Evolutionary conservation across 129 eudicot genomes (phyloP), one percentile per base, ranked within the genome.

Genomic region (Centrapalus pauciflorus): DNA sequence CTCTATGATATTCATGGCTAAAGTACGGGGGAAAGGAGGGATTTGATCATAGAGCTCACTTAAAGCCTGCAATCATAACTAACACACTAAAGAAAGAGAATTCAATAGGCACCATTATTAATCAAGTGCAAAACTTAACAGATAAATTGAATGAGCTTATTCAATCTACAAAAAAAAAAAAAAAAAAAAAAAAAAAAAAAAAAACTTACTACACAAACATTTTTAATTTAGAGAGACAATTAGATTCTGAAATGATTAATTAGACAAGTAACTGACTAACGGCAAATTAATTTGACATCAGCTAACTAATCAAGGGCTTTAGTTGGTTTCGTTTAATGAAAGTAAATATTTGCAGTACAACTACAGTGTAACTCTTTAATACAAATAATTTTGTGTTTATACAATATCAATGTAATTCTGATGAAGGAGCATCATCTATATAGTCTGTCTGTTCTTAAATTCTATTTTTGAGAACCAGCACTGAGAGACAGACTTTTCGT

Each of bases 31-130:
- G 38, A 94, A 94, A 61, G 99, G 97, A 61, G 97, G 99, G 56
- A 89, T 82, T 79, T 84, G 97, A 76, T 94, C 99, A 72, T 94
- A 95, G 62, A 94, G 89, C 85, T 81, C 99, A 49, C 93, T 82
- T 59, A 94, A 69, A 9, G 97, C 99, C 99, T 94, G 84, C 83
- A 82, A 77, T 73, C 64, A 74, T 56, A 50, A 69, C 83, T 77
- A 71, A 71, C 73, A 75, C 41, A 61, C 32, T 55, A 65, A 75
- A 48, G 35, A 61, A 64, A 35, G 71, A 69, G 27, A 57, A 56
- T 49, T 13, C 10, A 16, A 37, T 52, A 73, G 56, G 20, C 63
- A 38, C 24, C 40, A 61, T 35, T 70, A 72, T 48, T 3, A 3
- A 60, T 52, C 40, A 16, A 60, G 26, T 11, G 14, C 58, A 71